Evolutionary conservation across 2,329 filamentous ascomycete species (phyloP), one percentile per base, ranked within the genome.

Genomic region (Dactylellina parvicollis): DNA sequence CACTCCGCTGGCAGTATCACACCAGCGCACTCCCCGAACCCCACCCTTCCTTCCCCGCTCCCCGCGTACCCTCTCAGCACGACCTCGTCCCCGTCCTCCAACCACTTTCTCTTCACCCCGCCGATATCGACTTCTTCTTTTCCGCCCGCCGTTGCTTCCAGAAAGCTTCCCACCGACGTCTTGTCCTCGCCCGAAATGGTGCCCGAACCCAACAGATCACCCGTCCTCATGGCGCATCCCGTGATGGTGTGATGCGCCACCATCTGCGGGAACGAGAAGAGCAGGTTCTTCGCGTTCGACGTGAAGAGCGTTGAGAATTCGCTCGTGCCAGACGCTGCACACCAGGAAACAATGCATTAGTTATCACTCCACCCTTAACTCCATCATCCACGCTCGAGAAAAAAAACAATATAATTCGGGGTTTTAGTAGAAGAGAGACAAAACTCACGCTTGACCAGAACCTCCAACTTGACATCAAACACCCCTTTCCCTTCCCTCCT

Each of bases 241-340:
- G 89, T 90, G 49, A 91, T 85, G 0, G 89, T 88, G 79, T 94
- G 91, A 79, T 94, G 91, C 0, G 91, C 86, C 40, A 94, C 83
- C 90, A 93, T 92, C 80, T 94, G 91, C 3, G 89, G 86, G 81
- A 93, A 94, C 0, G 90, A 92, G 85, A 88, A 94, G n/a, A 94
- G 83, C 9, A 94, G 83, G 77, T 93, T 86, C 75, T 84, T 86
- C 8, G 88, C 86, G 67, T 67, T 74, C 38, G 61, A 55, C 3
- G 46, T 61, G 61, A 74, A 74, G 1, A 67, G 26, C 9, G 32
- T 66, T 8, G 54, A 38, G 26, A 66, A 52, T 9, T 61, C 30
- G 5, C 55, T 82, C 54, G 82, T 81, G 28, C 84, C 85, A 8
- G 83, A 82, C 38, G 80, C 78, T 72, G 26, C 30, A 42, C 0